Conservation (phyloP, 2,329 filamentous ascomycete species). For the Huntiella moniliformis region DNA sequence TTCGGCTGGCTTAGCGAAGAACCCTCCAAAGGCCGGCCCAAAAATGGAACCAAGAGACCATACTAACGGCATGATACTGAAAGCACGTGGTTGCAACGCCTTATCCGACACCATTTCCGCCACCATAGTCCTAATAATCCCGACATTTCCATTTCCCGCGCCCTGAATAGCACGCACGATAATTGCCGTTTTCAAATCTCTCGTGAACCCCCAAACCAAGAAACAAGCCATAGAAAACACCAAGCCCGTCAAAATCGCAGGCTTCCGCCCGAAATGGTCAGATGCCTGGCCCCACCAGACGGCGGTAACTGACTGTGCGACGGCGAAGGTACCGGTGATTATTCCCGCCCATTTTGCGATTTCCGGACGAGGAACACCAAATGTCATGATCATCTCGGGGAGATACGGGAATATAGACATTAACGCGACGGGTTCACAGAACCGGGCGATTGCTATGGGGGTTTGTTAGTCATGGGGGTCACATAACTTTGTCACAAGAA, state of each 20-base stretch:
- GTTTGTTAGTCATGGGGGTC: background rate
- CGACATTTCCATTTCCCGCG: slow-evolving; percentile 77
- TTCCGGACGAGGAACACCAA: slow-evolving; percentile 50
- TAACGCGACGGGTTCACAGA: slow-evolving; percentile 55
- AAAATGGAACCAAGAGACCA: slow-evolving; percentile 81
- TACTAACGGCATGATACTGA: slow-evolving; percentile 79
- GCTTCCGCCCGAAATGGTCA: slow-evolving; percentile 66
- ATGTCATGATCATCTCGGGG: slow-evolving; percentile 69
- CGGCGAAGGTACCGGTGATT: slow-evolving; percentile 52
- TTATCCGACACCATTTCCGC: slow-evolving; percentile 81
- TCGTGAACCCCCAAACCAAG: slow-evolving; percentile 69
- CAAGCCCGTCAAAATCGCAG: slow-evolving; percentile 55
- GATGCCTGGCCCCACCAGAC: slow-evolving; percentile 60
- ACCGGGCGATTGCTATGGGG: slow-evolving; percentile 49
- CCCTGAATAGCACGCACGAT: slow-evolving; percentile 60
- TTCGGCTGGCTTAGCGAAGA: slow-evolving; percentile 62
- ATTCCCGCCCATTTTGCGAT: slow-evolving; percentile 69
- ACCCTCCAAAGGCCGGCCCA: slow-evolving; percentile 72
- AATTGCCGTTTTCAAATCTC: slow-evolving; percentile 62
- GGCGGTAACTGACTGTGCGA: slow-evolving; percentile 52
- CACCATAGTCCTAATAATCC: slow-evolving; percentile 80
- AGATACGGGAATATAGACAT: slow-evolving; percentile 54
- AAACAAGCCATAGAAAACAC: slow-evolving; percentile 65
- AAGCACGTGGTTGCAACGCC: slow-evolving; percentile 72
- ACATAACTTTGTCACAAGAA: background rate